phyloP scores from a whole-genome alignment of 1,139 yeast species.

The Geotrichum reessii region DNA sequence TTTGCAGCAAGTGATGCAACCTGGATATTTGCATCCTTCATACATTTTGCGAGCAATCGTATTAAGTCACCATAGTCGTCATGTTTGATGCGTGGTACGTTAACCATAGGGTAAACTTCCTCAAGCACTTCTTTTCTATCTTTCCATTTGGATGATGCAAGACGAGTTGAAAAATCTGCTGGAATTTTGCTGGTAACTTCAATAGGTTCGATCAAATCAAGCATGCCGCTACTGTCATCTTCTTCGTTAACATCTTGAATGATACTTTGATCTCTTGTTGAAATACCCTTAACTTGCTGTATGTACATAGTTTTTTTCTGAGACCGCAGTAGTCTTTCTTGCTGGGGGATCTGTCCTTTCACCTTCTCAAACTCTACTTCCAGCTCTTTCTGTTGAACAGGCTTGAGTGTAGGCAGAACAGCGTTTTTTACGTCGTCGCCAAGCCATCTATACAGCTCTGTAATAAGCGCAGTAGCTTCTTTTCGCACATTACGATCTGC shows the following conservation, averaged over 20 bases:
- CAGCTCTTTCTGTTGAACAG: slow-evolving; percentile 87
- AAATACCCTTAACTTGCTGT: slow-evolving; percentile 26
- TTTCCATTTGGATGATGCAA: slow-evolving; percentile 75
- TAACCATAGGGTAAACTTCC: slow-evolving; percentile 51
- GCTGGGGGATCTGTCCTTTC: slow-evolving; percentile 40
- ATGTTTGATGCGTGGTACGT: slow-evolving; percentile 44
- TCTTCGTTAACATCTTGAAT: slow-evolving; percentile 21
- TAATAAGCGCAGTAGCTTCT: slow-evolving; percentile 65
- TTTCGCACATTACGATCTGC: slow-evolving; percentile 84
- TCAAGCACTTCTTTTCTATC: slow-evolving; percentile 85
- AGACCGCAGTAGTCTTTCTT: slow-evolving; percentile 50
- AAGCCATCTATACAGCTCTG: slow-evolving; percentile 71
- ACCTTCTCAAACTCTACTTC: slow-evolving; percentile 58
- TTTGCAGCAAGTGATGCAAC: slow-evolving; percentile 82
- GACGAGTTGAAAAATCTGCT: slow-evolving; percentile 47
- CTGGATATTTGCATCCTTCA: slow-evolving; percentile 86
- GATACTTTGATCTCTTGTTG: slow-evolving; percentile 23
- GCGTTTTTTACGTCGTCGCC: slow-evolving; percentile 58
- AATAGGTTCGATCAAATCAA: slow-evolving; percentile 49
- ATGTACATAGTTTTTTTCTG: slow-evolving; percentile 42
- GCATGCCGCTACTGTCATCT: slow-evolving; percentile 43
- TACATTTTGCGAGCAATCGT: slow-evolving; percentile 57
- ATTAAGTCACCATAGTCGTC: slow-evolving; percentile 66
- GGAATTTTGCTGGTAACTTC: slow-evolving; percentile 67
- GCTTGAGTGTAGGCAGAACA: slow-evolving; percentile 69